Evolutionary conservation across 176 grass and related monocot genomes (phyloP), one percentile per base, ranked within the genome.

Genomic region (Triticum turgidum): DNA sequence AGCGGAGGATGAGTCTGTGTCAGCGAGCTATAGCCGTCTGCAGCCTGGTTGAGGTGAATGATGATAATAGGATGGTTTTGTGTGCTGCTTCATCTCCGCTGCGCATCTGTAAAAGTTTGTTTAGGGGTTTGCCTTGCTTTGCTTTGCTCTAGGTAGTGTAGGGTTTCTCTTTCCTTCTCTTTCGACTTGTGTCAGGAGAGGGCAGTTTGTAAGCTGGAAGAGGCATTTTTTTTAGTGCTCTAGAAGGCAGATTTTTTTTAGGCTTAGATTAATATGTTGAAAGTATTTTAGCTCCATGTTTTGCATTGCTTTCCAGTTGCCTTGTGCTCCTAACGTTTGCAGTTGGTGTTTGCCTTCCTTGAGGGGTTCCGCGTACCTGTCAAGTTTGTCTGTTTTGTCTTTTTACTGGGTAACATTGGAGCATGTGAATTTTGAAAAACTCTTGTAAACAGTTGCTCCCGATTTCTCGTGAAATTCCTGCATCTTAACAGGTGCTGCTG

Each of bases 201-300:
- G 78, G 11, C 70, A 35, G 71, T 82, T 84, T 84, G 82, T 82
- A 84, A 64, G 90, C 86, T 88, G 90, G 82, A 88, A 88, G 90
- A 88, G 86, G 86, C 90, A 76, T 70, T 91, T 91, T 91, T 91
- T 87, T 73, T 74, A 47, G 90, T 91, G 85, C 86, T 88, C 82
- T 85, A 45, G 71, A 91, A 91, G 90, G 90, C 82, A 82, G 24
- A 82, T 85, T 84, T 85, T 88, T 88, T 88, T 73, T 85, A 88
- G 78, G 13, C 59, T 82, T 78, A 91, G 78, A 21, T 82, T 73
- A 78, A 9, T 61, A 78, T 91, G 63, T 82, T 81, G 24, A 73
- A 21, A 70, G 64, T 51, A 72, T 69, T 85, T 91, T 88, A 71
- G 83, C 37, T 80, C 77, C 42, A 73, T 78, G 24, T 75, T 54